phyloP scores from a whole-genome alignment of 495 filamentous ascomycete species.

The Talaromyces adpressus region DNA sequence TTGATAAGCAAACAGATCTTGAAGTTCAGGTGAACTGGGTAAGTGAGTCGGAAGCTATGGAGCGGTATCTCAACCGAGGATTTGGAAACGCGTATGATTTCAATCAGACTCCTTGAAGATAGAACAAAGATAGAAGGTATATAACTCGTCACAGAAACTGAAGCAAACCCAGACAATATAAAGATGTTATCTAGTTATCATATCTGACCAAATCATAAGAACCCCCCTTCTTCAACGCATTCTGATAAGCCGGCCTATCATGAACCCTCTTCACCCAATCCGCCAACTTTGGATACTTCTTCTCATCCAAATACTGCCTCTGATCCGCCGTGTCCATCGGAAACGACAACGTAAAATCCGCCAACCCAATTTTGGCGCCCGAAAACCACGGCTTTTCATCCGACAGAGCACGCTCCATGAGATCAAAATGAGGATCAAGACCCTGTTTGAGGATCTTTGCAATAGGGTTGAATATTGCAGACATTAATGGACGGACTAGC shows the following conservation, averaged over 20 bases:
- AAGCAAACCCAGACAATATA: not conserved
- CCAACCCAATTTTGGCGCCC: constrained; percentile 4
- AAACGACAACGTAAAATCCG: constrained; percentile 8
- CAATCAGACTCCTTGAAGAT: constrained; percentile 19
- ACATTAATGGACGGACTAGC: constrained; percentile 2
- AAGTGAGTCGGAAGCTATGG: constrained; percentile 20
- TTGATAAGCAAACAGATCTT: constrained; percentile 25
- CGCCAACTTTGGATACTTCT: constrained; percentile 20
- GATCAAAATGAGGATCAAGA: constrained; percentile 6
- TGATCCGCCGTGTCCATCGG: constrained; percentile 8
- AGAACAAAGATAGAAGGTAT: not conserved
- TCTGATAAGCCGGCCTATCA: constrained; percentile 21
- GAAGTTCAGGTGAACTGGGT: constrained; percentile 40
- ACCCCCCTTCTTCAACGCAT: constrained; percentile 22
- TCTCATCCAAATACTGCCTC: constrained; percentile 13
- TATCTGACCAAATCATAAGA: constrained; percentile 9
- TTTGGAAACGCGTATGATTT: constrained; percentile 48
- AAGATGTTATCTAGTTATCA: constrained; percentile 5
- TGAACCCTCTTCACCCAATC: constrained; percentile 19
- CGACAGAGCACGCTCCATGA: constrained; percentile 8
- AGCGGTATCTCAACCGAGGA: constrained; percentile 34
- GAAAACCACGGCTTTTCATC: constrained; percentile 10
- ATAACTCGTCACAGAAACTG: not conserved
- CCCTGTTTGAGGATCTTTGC: constrained; percentile 1
- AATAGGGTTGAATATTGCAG: constrained; percentile 8